phyloP scores from a whole-genome alignment of 306 rosid species.

The Lathyrus sativus region DNA sequence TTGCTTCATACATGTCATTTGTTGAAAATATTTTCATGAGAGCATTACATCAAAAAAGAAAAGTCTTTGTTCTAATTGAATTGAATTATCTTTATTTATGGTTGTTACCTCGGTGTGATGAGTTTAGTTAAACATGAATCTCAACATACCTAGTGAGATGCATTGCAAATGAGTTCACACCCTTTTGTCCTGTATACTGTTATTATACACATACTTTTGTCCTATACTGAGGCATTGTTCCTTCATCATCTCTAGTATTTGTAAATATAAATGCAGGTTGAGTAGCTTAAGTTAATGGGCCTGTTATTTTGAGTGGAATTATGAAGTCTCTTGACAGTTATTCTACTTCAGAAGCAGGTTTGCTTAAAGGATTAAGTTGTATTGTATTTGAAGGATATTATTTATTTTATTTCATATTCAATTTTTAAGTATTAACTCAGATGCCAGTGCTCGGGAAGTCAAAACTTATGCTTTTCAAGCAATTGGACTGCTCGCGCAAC shows the following conservation, averaged over 20 bases:
- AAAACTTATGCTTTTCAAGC: conserved; percentile 90
- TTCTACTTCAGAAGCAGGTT: conserved; percentile 77
- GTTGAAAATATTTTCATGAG: not conserved
- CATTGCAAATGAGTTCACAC: conserved; percentile 28
- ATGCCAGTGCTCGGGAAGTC: conserved; percentile 72
- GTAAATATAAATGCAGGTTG: conserved; percentile 61
- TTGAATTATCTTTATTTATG: conserved; percentile 11
- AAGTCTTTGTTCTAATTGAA: conserved; percentile 9
- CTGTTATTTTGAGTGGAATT: conserved; percentile 87
- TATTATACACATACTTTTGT: conserved; percentile 7
- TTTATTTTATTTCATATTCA: conserved; percentile 30
- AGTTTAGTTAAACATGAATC: conserved; percentile 4
- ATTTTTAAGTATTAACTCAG: conserved; percentile 51
- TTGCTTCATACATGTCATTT: conserved; percentile 24
- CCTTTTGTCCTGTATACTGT: not conserved
- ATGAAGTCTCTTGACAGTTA: conserved; percentile 86
- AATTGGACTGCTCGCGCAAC: conserved; percentile 86
- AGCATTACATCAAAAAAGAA: not conserved
- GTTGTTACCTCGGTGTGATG: conserved; percentile 12
- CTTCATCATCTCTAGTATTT: conserved; percentile 35
- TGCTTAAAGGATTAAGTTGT: conserved; percentile 26
- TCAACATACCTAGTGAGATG: conserved; percentile 15
- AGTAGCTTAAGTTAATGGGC: conserved; percentile 93
- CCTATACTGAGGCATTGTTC: conserved; percentile 11
- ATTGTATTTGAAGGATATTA: conserved; percentile 32